phyloP scores from a whole-genome alignment of 164 flowering plant species.

The Aristolochia fimbriata region DNA sequence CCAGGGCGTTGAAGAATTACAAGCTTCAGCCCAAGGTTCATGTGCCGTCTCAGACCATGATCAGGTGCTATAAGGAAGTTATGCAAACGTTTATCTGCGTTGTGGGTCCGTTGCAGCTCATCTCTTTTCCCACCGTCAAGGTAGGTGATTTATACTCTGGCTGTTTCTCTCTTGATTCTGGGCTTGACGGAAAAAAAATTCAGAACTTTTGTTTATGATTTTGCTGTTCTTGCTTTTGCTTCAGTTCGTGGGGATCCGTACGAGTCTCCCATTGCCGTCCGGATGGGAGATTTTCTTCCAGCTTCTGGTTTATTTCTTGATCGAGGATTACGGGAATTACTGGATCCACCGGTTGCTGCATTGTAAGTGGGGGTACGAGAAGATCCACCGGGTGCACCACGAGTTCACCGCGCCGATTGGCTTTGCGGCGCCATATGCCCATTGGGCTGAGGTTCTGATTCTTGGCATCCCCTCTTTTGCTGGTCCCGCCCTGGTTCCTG shows the following conservation, averaged over 20 bases:
- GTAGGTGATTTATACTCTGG: conserved; percentile 1
- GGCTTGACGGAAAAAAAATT: neutral
- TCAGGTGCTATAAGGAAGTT: conserved; percentile 63
- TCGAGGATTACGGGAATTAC: conserved; percentile 77
- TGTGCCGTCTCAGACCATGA: conserved; percentile 25
- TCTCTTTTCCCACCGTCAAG: conserved; percentile 53
- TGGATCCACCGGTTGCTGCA: conserved; percentile 83
- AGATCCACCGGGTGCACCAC: conserved; percentile 77
- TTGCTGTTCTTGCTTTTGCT: conserved; percentile 4
- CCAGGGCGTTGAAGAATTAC: conserved; percentile 25
- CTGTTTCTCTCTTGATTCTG: neutral
- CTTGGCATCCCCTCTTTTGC: conserved; percentile 78
- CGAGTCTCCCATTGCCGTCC: conserved; percentile 78
- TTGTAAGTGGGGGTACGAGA: conserved; percentile 78
- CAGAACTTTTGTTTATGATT: neutral
- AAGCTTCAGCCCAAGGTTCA: conserved; percentile 81
- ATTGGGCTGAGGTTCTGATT: conserved; percentile 83
- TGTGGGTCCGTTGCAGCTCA: conserved; percentile 77
- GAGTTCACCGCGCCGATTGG: conserved; percentile 82
- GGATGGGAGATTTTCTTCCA: conserved; percentile 59
- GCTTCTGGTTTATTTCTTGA: conserved; percentile 55
- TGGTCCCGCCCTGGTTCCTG: conserved; percentile 79
- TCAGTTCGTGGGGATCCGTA: conserved; percentile 64
- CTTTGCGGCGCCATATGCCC: conserved; percentile 82
- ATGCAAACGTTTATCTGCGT: conserved; percentile 47